Evolutionary conservation across 805 yeast species (phyloP), one percentile per base, ranked within the genome.

Genomic region (Nakazawaea siamensis): DNA sequence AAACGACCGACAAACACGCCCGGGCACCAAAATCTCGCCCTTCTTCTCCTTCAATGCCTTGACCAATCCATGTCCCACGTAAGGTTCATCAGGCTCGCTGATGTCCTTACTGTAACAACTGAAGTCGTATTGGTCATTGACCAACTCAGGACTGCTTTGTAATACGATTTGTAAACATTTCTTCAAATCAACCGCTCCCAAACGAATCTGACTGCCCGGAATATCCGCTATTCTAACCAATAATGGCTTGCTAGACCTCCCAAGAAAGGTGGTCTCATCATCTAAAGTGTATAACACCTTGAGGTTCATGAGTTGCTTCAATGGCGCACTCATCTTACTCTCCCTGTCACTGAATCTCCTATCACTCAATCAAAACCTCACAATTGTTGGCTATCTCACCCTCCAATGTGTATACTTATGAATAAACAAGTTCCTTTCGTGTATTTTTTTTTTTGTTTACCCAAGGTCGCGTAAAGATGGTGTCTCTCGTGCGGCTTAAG

Each of bases 1-100:
- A 67, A 19, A 74, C 63, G 34, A 76, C 61, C 47, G 69, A 44
- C 80, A 74, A 24, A 76, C 75, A 37, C 80, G 46, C 3, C 71
- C 71, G 3, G 68, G 64, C 10, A 80, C 72, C 4, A 78, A 63
- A 4, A 66, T 58, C 21, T 34, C 40, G 18, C 35, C 35, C 16
- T 45, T 43, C 27, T 47, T 45, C 3, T 46, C 47, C 11, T 41
- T 27, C 2, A 64, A 35, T 26, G 52, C 55, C 3, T 68, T 61
- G 12, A 57, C 56, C 18, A 64, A 43, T 1, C 72, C 72, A 38
- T 57, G 64, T 4, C 69, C 70, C 47, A 61, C 67, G 52, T 66
- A 54, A 48, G 77, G 60, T 60, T 75, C 62, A 59, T 73, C 58
- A 54, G 68, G 60, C 53, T 76, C 61, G 35, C 73, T 47, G 48